These are phyloP conservation scores for Imleria badia DNA, from an alignment of 768 basidiomycete genomes.

Conservation along the genomic window DNA sequence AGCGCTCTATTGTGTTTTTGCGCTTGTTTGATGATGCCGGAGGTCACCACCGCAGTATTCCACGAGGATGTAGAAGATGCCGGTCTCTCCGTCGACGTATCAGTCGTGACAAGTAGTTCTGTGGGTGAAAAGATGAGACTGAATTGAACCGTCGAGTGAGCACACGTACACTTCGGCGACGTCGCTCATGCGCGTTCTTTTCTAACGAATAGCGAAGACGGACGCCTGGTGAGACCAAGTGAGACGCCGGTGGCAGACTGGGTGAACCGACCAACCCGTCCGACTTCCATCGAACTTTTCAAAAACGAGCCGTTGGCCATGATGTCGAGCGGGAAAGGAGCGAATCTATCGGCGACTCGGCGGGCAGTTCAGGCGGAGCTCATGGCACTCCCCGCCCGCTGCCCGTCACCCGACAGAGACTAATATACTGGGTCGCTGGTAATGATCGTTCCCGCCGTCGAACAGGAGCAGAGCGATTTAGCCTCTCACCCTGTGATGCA, in stretches of 20 bases:
- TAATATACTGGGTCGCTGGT: too few species aligned
- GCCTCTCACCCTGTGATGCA: too few species aligned
- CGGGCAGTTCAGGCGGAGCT: too few species aligned
- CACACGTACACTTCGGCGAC: conserved; percentile 91
- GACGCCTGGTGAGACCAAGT: neutral
- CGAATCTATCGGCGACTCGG: too few species aligned
- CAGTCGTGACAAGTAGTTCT: conserved; percentile 92
- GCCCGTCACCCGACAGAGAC: too few species aligned
- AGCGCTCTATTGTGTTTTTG: conserved; percentile 79
- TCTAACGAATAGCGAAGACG: conserved; percentile 69
- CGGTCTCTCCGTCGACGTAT: conserved; percentile 84
- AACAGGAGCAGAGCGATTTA: too few species aligned
- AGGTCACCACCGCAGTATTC: conserved; percentile 99
- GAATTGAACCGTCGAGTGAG: neutral
- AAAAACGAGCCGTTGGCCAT: too few species aligned
- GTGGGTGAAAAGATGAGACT: neutral
- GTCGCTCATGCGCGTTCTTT: conserved; percentile 97
- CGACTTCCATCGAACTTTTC: conserved; percentile 83
- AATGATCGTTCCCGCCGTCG: too few species aligned
- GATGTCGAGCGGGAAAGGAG: too few species aligned
- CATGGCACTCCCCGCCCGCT: too few species aligned
- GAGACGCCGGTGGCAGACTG: conserved; percentile 2
- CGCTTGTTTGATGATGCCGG: conserved; percentile 76
- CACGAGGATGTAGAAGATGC: conserved; percentile 97
- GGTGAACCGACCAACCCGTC: conserved; percentile 73